These are phyloP conservation scores for Neurospora terricola DNA, from an alignment of 495 filamentous ascomycete species.

Conservation along the genomic window DNA sequence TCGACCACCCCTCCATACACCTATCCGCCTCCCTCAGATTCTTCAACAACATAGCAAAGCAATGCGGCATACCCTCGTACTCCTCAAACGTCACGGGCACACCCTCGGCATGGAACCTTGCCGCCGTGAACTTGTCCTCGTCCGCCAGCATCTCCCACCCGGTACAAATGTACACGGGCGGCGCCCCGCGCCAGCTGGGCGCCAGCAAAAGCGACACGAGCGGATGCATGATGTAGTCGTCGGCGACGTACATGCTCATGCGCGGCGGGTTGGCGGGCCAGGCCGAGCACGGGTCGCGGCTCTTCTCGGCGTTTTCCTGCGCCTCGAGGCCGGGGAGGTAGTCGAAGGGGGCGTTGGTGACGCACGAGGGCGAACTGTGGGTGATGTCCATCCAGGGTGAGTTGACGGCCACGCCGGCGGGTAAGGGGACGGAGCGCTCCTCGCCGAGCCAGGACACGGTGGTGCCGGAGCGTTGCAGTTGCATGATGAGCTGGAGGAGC, in stretches of 20 bases:
- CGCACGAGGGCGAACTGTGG: slow-evolving; percentile 61
- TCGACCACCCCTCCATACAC: slow-evolving; percentile 47
- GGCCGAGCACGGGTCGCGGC: slow-evolving; percentile 44
- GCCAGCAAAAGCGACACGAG: slow-evolving; percentile 61
- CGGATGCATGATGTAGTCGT: slow-evolving; percentile 57
- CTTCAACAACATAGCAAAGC: slow-evolving; percentile 59
- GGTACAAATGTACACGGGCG: slow-evolving; percentile 62
- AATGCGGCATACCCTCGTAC: slow-evolving; percentile 87
- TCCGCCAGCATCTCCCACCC: slow-evolving; percentile 76
- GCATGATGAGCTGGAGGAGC: slow-evolving; percentile 64
- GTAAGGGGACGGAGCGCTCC: slow-evolving; percentile 47
- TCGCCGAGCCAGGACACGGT: slow-evolving; percentile 55
- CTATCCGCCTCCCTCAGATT: slow-evolving; percentile 33
- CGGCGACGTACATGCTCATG: slow-evolving; percentile 56
- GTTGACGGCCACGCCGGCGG: slow-evolving; percentile 53
- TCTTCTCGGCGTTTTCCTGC: slow-evolving; percentile 18
- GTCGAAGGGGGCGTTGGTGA: slow-evolving; percentile 55
- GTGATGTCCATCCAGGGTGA: slow-evolving; percentile 75
- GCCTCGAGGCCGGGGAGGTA: slow-evolving; percentile 51
- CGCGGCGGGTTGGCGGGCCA: slow-evolving; percentile 71
- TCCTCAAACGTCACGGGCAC: slow-evolving; percentile 60
- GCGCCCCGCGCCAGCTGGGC: slow-evolving; percentile 54
- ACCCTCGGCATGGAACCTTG: slow-evolving; percentile 47
- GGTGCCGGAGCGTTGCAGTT: slow-evolving; percentile 47
- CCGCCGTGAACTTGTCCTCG: slow-evolving; percentile 54